Evolutionary conservation across 805 yeast species (phyloP).

Genomic region (Ogataea thermomethanolica): DNA sequence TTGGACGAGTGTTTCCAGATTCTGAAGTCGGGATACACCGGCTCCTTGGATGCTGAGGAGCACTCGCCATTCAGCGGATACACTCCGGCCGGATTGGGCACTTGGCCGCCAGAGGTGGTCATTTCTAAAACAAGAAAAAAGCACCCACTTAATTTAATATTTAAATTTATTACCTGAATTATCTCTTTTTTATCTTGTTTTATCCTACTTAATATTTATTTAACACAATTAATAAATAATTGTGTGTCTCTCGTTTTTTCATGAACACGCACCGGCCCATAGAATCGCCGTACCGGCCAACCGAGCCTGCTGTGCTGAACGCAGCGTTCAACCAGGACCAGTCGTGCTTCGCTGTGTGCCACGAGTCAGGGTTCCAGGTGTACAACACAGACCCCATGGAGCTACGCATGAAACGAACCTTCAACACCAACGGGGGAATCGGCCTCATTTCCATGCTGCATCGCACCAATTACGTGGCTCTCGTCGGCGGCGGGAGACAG

Average conservation of each 20-base stretch:
- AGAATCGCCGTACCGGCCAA: conserved; percentile 13
- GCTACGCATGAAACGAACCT: conserved; percentile 59
- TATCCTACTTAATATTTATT: not conserved
- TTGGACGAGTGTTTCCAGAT: conserved; percentile 63
- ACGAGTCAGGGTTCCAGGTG: conserved; percentile 77
- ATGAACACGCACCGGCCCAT: conserved; percentile 36
- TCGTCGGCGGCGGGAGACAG: conserved; percentile 84
- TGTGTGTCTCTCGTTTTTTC: not conserved
- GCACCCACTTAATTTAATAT: not conserved
- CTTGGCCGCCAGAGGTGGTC: conserved; percentile 9
- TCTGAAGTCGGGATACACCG: conserved; percentile 61
- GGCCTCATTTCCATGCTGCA: conserved; percentile 80
- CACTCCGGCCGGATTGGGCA: conserved; percentile 29
- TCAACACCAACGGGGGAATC: conserved; percentile 51
- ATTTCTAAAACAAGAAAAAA: not conserved
- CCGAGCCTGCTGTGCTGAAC: conserved; percentile 43
- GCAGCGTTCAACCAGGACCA: conserved; percentile 85
- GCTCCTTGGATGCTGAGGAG: conserved; percentile 10
- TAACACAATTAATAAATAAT: no score
- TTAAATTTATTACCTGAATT: not conserved
- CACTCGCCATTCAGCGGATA: conserved; percentile 31
- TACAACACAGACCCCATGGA: conserved; percentile 88
- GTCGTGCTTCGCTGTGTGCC: conserved; percentile 83
- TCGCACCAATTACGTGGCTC: conserved; percentile 84
- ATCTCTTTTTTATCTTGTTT: conserved; percentile 2